Conservation (phyloP, 1,284 basidiomycete species). For the Singerocomus inundabilis region DNA sequence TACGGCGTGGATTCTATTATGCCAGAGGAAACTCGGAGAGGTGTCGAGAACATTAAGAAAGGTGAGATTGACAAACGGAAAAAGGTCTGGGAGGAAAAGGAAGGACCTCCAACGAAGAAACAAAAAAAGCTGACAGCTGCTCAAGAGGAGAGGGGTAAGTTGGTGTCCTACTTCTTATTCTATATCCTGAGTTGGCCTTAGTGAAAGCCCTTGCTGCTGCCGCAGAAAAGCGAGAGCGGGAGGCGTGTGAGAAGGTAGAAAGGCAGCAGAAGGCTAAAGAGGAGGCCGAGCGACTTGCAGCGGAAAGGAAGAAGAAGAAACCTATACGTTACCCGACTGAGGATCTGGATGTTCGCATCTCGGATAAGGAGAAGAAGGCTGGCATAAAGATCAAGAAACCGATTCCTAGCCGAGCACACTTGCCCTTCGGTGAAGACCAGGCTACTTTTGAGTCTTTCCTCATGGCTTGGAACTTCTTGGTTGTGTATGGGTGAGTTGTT, state of each 20-base stretch:
- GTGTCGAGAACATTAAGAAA: slow-evolving; percentile 78
- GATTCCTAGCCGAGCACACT: slow-evolving; percentile 52
- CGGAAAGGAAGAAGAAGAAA: slow-evolving; percentile 85
- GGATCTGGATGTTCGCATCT: slow-evolving; percentile 77
- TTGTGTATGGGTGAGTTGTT: slow-evolving; percentile 79
- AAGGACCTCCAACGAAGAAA: slow-evolving; percentile 74
- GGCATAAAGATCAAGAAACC: slow-evolving; percentile 73
- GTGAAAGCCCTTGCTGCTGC: slow-evolving; percentile 38
- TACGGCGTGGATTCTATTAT: slow-evolving; percentile 85
- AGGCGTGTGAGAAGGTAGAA: slow-evolving; percentile 64
- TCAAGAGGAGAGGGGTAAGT: slow-evolving; percentile 69
- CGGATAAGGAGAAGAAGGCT: slow-evolving; percentile 75
- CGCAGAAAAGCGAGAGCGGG: slow-evolving; percentile 64
- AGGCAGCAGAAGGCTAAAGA: slow-evolving; percentile 66
- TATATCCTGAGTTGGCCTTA: slow-evolving; percentile 19
- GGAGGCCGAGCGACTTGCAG: slow-evolving; percentile 65
- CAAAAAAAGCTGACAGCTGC: slow-evolving; percentile 72
- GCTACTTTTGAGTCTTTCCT: slow-evolving; percentile 83
- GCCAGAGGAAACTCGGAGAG: slow-evolving; percentile 79
- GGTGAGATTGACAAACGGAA: slow-evolving; percentile 87
- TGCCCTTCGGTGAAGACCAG: slow-evolving; percentile 75
- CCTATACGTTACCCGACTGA: slow-evolving; percentile 83
- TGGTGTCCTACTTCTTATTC: slow-evolving; percentile 6
- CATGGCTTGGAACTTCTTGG: slow-evolving; percentile 90
- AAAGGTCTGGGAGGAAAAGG: slow-evolving; percentile 84